phyloP scores from a whole-genome alignment of 2,329 filamentous ascomycete genomes.

The Myriosclerotinia curreyana region DNA sequence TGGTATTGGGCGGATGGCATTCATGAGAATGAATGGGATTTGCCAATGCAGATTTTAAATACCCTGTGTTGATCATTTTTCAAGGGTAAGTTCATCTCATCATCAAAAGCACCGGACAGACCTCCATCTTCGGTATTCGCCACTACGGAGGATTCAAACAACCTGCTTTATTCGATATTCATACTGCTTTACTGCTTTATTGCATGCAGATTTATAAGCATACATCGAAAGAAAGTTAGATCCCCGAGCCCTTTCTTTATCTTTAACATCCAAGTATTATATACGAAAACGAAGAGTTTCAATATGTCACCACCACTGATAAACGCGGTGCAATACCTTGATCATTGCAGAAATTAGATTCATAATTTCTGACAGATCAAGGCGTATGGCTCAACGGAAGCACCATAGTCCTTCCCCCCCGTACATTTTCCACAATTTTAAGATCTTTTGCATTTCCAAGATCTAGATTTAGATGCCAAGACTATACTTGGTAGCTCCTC shows the following conservation, averaged over 20 bases:
- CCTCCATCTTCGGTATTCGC: background rate
- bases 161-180: background rate
- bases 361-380: background rate
- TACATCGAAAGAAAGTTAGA: too few relatives aligned
- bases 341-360: background rate
- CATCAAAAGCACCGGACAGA: background rate
- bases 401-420: background rate
- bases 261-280: background rate
- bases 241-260: too few relatives aligned
- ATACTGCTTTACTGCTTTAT: background rate
- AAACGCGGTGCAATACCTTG: background rate
- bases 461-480: constrained; percentile 2
- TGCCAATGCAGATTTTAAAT: background rate
- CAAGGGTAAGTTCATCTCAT: background rate
- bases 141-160: background rate
- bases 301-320: background rate
- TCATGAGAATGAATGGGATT: background rate
- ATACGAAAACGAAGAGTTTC: background rate
- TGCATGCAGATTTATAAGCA: background rate
- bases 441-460: background rate
- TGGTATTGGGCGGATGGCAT: background rate
- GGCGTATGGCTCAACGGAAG: background rate
- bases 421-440: constrained; percentile 1
- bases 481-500: background rate
- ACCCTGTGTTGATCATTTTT: constrained; percentile 12